These are phyloP conservation scores for Myrica gale DNA, from an alignment of 306 rosid genomes.

Conservation along the genomic window DNA sequence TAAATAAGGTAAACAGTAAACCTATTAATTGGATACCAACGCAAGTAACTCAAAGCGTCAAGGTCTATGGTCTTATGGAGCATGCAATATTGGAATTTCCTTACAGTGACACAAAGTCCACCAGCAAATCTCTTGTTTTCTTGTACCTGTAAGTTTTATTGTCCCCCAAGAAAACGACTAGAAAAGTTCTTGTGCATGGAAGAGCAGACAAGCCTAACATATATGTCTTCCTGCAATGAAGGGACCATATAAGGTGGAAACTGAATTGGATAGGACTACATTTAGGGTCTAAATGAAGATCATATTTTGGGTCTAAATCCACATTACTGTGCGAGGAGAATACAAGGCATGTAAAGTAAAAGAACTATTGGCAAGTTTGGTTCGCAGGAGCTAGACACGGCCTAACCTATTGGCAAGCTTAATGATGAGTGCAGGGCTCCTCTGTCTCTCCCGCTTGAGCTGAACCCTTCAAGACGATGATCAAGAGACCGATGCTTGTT, in stretches of 20 bases:
- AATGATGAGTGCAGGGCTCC: background rate
- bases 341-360: background rate
- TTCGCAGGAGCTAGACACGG: background rate
- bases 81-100: constrained; percentile 4
- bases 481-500: background rate
- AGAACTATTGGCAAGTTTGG: background rate
- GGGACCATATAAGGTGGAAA: constrained; percentile 10
- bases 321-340: background rate
- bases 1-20: background rate
- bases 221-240: constrained; percentile 6
- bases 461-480: background rate
- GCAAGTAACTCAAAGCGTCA: constrained; percentile 26
- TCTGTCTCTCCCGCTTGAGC: background rate
- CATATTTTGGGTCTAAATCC: background rate
- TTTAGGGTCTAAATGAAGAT: background rate
- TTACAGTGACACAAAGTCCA: no score
- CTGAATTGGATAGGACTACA: constrained; percentile 12
- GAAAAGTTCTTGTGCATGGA: constrained; percentile 22
- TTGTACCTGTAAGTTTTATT: background rate
- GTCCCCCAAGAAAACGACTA: constrained; percentile 28
- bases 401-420: background rate
- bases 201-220: constrained; percentile 36
- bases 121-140: no score
- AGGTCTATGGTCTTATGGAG: constrained; percentile 17
- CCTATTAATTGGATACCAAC: constrained; percentile 11